Percentiles rank a stretch among this genome's conserved stretches.
Conservation (phyloP, 495 filamentous ascomycete species). For the Penicillium verhagenii region DNA sequence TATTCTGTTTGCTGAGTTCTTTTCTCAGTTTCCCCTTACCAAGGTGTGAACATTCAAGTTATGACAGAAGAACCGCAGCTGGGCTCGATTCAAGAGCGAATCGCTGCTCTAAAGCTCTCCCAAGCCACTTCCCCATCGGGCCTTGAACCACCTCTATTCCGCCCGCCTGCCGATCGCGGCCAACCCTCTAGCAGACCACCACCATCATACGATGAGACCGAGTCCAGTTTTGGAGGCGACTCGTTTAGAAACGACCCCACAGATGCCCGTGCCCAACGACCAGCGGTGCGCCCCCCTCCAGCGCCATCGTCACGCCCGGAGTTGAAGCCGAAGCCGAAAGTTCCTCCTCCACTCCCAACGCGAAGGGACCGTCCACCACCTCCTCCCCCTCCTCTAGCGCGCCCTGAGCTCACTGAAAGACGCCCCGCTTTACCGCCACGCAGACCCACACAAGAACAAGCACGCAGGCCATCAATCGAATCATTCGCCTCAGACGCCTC, state of each 20-base stretch:
- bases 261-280: slow-evolving; percentile 21
- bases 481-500: slow-evolving; percentile 41
- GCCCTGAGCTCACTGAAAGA: slow-evolving; percentile 34
- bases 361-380: slow-evolving; percentile 35
- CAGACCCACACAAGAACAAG: slow-evolving; percentile 33
- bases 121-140: slow-evolving; percentile 45
- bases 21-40: not conserved
- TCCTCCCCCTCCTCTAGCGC: slow-evolving; percentile 43
- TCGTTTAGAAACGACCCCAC: slow-evolving; percentile 47
- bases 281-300: slow-evolving; percentile 19
- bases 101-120: slow-evolving; percentile 57
- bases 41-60: not conserved
- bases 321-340: slow-evolving; percentile 34
- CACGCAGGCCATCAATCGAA: slow-evolving; percentile 32
- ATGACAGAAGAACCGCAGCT: slow-evolving; percentile 43
- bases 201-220: slow-evolving; percentile 37
- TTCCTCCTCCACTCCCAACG: slow-evolving; percentile 53
- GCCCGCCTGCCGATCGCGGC: slow-evolving; percentile 38
- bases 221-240: slow-evolving; percentile 27
- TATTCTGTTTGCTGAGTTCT: not conserved
- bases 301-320: slow-evolving; percentile 24
- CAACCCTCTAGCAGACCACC: slow-evolving; percentile 50
- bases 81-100: slow-evolving; percentile 56
- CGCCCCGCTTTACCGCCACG: slow-evolving; percentile 41
- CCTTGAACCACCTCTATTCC: slow-evolving; percentile 22